Base-by-base conservation (phyloP, 257 asterid genomes). In the Solanum appendiculatum region DNA sequence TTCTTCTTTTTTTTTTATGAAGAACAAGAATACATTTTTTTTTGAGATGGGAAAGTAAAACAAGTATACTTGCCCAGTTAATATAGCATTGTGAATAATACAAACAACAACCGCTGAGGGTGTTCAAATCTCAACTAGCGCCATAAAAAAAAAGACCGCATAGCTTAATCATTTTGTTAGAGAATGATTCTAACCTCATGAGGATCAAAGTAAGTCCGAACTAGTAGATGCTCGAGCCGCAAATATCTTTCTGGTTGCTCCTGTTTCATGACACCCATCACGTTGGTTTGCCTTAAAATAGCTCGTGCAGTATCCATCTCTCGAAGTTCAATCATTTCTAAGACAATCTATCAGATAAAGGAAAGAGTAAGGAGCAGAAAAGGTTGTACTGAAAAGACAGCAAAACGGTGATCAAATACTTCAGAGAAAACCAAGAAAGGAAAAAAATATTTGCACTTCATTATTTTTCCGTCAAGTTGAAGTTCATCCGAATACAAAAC, bases 291-390 rank as follows among this genome's bases (percentile, higher is more conserved):
- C 90, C 99, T 94, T 88, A 97, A 89, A 90, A 97, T 94, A 87
- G 99, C 96, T 73, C 99, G 98, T 36, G 99, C 98, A 15, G 98
- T 97, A 86, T 97, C 99, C 91, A 94, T 93, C 94, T 97, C 99
- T 88, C 99, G 95, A 87, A 97, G 98, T 92, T 97, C 99, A 91
- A 97, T 97, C 99, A 97, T 97, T 92, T 97, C 99, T 70, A 97
- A 86, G 85, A 97, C 99, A 92, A 97, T 97, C 99, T 97, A 88
- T 46, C 46, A 39, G 10, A 36, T 8, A 86, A 81, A 21, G 63
- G 68, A 20, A 69, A 69, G 66, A 89, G 29, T 81, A n/a, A 48
- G 31, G 68, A 81, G 4, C 29, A 80, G 25, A 29, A 80, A 80
- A 27, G 40, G 37, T 46, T 80, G 42, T 51, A 44, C 39, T 46